These are phyloP conservation scores for Globisporangium iwayamae DNA, from an alignment of 352 stramenopile genomes.

Conservation along the genomic window DNA sequence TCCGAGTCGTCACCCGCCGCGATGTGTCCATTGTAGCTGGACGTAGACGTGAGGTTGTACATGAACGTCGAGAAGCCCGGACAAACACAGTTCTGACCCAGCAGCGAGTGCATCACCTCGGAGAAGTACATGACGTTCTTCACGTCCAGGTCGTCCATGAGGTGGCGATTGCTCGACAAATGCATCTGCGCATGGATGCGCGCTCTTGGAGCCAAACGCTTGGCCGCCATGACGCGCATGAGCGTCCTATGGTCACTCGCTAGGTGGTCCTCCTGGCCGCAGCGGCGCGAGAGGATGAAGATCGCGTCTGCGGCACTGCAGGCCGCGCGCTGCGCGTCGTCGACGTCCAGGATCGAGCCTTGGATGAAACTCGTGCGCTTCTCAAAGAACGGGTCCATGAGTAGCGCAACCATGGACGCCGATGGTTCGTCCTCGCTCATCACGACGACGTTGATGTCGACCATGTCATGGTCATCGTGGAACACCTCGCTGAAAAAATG, in stretches of 20 bases:
- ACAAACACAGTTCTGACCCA: slow-evolving; percentile 85
- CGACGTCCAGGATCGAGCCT: slow-evolving; percentile 72
- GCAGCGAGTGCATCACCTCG: slow-evolving; percentile 71
- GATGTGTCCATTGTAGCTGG: slow-evolving; percentile 47
- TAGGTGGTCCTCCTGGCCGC: slow-evolving; percentile 64
- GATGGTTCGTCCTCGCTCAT: slow-evolving; percentile 74
- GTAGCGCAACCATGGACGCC: slow-evolving; percentile 65
- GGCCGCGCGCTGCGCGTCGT: slow-evolving; percentile 70
- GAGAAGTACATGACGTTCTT: slow-evolving; percentile 81
- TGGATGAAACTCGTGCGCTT: slow-evolving; percentile 84
- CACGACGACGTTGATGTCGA: slow-evolving; percentile 76
- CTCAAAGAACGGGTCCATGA: slow-evolving; percentile 83
- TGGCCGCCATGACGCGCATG: slow-evolving; percentile 76
- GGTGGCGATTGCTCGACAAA: slow-evolving; percentile 63
- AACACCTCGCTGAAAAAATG: slow-evolving; percentile 88
- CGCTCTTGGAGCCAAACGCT: slow-evolving; percentile 47
- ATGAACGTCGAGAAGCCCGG: slow-evolving; percentile 86
- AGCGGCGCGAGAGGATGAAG: slow-evolving; percentile 70
- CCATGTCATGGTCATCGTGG: slow-evolving; percentile 82
- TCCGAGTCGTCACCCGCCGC: slow-evolving; percentile 25
- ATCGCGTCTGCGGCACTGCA: slow-evolving; percentile 64
- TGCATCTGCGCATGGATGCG: slow-evolving; percentile 79
- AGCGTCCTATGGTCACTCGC: slow-evolving; percentile 75
- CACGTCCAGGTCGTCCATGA: slow-evolving; percentile 72
- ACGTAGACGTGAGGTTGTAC: slow-evolving; percentile 83